These are phyloP conservation scores for Colletotrichum orbiculare DNA, from an alignment of 2,329 filamentous ascomycete species.

Conservation along the genomic window DNA sequence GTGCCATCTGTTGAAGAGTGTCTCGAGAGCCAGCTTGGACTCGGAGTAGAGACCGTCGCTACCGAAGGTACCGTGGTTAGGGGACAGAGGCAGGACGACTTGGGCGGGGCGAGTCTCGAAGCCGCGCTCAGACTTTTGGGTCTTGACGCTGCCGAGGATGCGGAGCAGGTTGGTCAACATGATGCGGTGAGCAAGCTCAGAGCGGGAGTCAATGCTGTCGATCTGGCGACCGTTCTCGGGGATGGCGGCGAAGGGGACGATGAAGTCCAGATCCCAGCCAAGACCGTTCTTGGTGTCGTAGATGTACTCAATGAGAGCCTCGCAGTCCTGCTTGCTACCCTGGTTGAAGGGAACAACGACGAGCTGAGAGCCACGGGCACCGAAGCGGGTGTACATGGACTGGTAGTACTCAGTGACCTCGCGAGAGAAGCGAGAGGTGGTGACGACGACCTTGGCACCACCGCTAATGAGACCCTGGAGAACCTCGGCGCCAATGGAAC, in stretches of 20 bases:
- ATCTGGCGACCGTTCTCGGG: conserved; percentile 97
- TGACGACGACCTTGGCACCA: conserved; percentile 96
- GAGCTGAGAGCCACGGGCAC: conserved; percentile 92
- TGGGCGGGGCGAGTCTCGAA: conserved; percentile 97
- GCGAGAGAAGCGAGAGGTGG: conserved; percentile 94
- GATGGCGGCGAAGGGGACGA: conserved; percentile 96
- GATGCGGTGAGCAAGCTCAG: conserved; percentile 96
- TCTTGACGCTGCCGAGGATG: conserved; percentile 89
- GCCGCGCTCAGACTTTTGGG: conserved; percentile 85
- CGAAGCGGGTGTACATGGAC: conserved; percentile 95
- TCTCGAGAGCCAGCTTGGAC: conserved; percentile 96
- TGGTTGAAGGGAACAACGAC: conserved; percentile 99
- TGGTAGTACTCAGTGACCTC: conserved; percentile 99
- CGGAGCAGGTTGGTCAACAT: conserved; percentile 98
- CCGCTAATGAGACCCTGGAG: conserved; percentile 95
- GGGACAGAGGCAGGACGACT: conserved; percentile 93
- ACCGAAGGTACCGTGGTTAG: conserved; percentile 98
- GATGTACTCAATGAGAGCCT: conserved; percentile 94
- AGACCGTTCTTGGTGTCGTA: conserved; percentile 96
- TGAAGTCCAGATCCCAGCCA: conserved; percentile 97
- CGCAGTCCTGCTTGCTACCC: conserved; percentile 97
- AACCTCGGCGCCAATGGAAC: conserved; percentile 97
- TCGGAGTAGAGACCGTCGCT: conserved; percentile 98
- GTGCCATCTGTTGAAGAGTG: conserved; percentile 98
- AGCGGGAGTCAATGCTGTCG: conserved; percentile 95